Evolutionary conservation across 2,329 filamentous ascomycete species (phyloP).

Genomic region (Calonectria pauciramosa): DNA sequence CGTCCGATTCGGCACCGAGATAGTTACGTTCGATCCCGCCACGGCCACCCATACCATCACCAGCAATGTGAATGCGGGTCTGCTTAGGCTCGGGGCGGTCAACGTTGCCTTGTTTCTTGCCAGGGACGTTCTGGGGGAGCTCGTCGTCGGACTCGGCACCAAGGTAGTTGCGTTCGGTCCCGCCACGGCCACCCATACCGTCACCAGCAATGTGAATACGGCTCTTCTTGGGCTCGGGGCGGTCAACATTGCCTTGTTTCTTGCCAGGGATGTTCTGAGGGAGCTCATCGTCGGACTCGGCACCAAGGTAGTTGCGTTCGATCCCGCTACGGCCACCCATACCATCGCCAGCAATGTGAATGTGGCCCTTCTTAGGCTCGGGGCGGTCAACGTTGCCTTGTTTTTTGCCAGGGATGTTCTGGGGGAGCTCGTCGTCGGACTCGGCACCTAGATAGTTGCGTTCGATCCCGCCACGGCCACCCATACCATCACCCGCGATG

Average conservation of each 20-base stretch:
- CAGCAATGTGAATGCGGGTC: constrained; percentile 59
- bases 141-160: constrained; percentile 65
- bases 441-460: constrained; percentile 69
- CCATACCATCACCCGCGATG: constrained; percentile 61
- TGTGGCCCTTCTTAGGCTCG: constrained; percentile 38
- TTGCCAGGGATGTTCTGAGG: constrained; percentile 36
- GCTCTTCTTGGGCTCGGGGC: constrained; percentile 34
- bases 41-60: constrained; percentile 75
- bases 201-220: constrained; percentile 66
- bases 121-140: constrained; percentile 39
- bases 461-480: constrained; percentile 67
- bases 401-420: constrained; percentile 36
- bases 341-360: constrained; percentile 69
- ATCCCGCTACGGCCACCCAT: constrained; percentile 74
- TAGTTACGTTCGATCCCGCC: constrained; percentile 67
- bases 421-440: constrained; percentile 40
- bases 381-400: constrained; percentile 32
- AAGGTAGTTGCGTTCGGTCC: constrained; percentile 67
- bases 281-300: constrained; percentile 42
- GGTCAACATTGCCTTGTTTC: constrained; percentile 30
- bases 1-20: constrained; percentile 67
- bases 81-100: constrained; percentile 34
- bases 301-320: constrained; percentile 69
- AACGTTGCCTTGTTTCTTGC: constrained; percentile 32
- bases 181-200: constrained; percentile 74